Conservation (phyloP, 257 asterid species). For the Solanum paucissectum region DNA sequence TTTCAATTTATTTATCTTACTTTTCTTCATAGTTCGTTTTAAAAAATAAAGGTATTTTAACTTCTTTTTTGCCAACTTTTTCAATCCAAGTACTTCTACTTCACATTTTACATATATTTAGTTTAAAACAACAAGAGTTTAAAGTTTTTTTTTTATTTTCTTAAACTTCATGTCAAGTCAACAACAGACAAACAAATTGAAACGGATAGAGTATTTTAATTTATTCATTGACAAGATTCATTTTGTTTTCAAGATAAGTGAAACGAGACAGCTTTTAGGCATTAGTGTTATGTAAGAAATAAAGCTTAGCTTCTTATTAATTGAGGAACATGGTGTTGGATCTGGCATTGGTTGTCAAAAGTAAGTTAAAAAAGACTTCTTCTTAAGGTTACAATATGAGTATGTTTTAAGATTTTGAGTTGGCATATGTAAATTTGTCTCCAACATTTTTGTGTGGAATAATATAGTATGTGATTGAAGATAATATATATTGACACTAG, state of each 20-base stretch:
- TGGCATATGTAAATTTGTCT: constrained; percentile 13
- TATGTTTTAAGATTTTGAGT: constrained; percentile 22
- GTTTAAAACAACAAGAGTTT: background rate
- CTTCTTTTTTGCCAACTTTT: background rate
- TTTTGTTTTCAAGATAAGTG: background rate
- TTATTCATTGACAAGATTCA: background rate
- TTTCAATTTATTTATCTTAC: background rate
- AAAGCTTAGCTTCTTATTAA: background rate
- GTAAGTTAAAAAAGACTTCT: background rate
- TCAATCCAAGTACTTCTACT: background rate
- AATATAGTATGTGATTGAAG: background rate
- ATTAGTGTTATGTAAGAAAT: background rate
- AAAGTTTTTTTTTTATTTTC: background rate
- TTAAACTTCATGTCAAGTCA: background rate
- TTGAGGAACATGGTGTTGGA: constrained; percentile 3
- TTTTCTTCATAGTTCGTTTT: background rate
- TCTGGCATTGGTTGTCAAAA: constrained; percentile 17
- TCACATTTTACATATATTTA: background rate
- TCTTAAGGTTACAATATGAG: constrained; percentile 14
- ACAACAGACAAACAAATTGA: background rate
- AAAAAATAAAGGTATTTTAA: background rate
- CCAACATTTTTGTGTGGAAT: background rate
- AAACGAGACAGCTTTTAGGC: background rate
- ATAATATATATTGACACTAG: background rate
- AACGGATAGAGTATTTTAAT: background rate